Base-by-base conservation (phyloP, 306 rosid genomes). In the Cucurbita argyrosperma region DNA sequence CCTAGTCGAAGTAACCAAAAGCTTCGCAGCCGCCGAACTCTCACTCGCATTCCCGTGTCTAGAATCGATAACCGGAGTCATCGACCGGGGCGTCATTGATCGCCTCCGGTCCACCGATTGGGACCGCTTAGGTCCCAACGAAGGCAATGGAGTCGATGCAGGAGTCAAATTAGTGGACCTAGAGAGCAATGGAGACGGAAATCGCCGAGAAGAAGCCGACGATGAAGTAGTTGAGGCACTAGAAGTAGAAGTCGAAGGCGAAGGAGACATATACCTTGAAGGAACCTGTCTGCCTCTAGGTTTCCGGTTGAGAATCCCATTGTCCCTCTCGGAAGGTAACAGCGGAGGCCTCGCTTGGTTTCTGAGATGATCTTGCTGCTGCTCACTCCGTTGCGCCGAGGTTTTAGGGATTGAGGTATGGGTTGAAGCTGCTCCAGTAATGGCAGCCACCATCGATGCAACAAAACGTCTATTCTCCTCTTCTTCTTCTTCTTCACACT, bases 211-310 rank as follows among this genome's bases (percentile, higher is more conserved):
- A 74, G 96, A 85, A 13, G 89, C 45, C 1, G 82, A 64, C 0
- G 82, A 68, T 2, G 82, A 57, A 26, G 81, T 61, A 8, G 80
- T 76, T 7, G 87, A 58, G n/a, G 83, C 71, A 0, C 85, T 62
- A 10, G 92, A 88, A 80, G 90, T 85, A 43, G 97, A 85, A 45
- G 90, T 84, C 9, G 97, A 86, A 15, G 94, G 89, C 7, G 96
- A 90, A 26, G 93, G 91, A 35, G 99, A 91, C 97, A 95, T 85
- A 78, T 91, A 95, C 89, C 97, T 95, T 15, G 99, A 95, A 76
- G 97, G 88, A 19, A 95, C 97, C 63, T 88, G 92, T 4, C 96
- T 78, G 11, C 97, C 96, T 74, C 91, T 86, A 26, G 87, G 90
- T 78, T 88, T 84, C 68, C 88, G 84, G 13, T 80, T 83, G 10